Conservation (phyloP, 345 rosid genomes). For the Citrus australasica region DNA sequence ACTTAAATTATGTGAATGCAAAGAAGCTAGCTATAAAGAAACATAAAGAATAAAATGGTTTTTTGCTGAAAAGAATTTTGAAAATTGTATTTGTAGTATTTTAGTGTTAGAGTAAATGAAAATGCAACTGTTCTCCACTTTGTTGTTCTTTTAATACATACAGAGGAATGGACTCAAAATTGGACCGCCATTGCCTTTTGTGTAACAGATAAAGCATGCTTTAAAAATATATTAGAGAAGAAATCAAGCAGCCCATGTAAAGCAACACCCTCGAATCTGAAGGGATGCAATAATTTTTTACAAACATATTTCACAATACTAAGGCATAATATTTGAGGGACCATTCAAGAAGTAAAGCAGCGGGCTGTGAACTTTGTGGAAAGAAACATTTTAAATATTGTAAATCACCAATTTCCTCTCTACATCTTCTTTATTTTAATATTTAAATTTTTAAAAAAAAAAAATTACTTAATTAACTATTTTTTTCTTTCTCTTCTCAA, state of each 20-base stretch:
- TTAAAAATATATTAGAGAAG: not conserved
- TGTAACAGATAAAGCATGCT: not conserved
- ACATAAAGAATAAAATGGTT: not conserved
- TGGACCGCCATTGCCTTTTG: not conserved
- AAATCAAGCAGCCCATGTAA: constrained; percentile 13
- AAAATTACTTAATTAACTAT: too few species aligned
- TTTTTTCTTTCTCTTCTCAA: too few species aligned
- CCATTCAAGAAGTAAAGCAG: not conserved
- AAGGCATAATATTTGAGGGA: constrained; percentile 3
- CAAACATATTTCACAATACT: not conserved
- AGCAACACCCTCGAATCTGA: constrained; percentile 20
- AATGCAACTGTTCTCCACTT: not conserved
- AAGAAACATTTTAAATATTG: not conserved
- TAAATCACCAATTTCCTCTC: too few species aligned
- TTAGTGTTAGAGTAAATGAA: not conserved
- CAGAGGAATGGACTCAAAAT: not conserved
- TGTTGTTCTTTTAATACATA: not conserved
- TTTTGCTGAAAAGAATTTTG: not conserved
- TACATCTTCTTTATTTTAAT: too few species aligned
- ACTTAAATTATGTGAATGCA: constrained; percentile 12
- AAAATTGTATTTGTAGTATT: not conserved
- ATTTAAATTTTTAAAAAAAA: too few species aligned
- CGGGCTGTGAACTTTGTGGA: not conserved
- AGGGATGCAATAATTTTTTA: constrained; percentile 15
- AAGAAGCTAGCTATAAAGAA: not conserved